Percentiles rank a stretch among this genome's conserved stretches.
Conservation (phyloP, 495 filamentous ascomycete species). For the Glonium stellatum region DNA sequence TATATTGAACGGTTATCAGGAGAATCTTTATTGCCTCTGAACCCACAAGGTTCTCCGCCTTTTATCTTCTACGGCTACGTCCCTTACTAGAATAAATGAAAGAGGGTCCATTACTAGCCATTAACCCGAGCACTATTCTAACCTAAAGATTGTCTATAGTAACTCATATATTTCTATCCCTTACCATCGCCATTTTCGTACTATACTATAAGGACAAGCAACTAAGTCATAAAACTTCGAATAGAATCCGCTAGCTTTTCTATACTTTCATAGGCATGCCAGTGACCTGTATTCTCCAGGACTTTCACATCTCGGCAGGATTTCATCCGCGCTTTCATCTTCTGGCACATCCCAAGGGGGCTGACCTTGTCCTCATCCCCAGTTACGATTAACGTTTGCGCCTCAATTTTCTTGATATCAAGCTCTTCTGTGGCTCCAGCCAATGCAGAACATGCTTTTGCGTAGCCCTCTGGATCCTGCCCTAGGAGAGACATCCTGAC, state of each 20-base stretch:
- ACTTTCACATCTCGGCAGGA: neutral
- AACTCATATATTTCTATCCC: too few species aligned
- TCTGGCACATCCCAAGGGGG: conserved; percentile 27
- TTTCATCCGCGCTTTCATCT: conserved; percentile 1
- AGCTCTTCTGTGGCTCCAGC: conserved; percentile 36
- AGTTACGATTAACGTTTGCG: conserved; percentile 36
- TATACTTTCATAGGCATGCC: neutral
- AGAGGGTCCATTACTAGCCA: too few species aligned
- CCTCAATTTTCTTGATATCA: conserved; percentile 26
- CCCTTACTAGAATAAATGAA: too few species aligned
- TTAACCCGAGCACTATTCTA: too few species aligned
- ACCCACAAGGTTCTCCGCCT: too few species aligned
- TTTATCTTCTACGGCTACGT: too few species aligned
- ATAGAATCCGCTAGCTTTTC: neutral
- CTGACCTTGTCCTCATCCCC: conserved; percentile 42
- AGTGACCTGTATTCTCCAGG: neutral
- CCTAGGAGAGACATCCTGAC: conserved; percentile 39
- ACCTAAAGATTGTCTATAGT: too few species aligned
- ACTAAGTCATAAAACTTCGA: neutral
- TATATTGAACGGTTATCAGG: too few species aligned
- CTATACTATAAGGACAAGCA: too few species aligned
- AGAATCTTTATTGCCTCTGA: too few species aligned
- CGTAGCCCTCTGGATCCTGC: conserved; percentile 49
- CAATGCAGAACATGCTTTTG: conserved; percentile 47
- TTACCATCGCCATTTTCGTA: too few species aligned